These are phyloP conservation scores for Pseudogymnoascus sp. DNA, from an alignment of 2,329 filamentous ascomycete species.

Conservation along the genomic window DNA sequence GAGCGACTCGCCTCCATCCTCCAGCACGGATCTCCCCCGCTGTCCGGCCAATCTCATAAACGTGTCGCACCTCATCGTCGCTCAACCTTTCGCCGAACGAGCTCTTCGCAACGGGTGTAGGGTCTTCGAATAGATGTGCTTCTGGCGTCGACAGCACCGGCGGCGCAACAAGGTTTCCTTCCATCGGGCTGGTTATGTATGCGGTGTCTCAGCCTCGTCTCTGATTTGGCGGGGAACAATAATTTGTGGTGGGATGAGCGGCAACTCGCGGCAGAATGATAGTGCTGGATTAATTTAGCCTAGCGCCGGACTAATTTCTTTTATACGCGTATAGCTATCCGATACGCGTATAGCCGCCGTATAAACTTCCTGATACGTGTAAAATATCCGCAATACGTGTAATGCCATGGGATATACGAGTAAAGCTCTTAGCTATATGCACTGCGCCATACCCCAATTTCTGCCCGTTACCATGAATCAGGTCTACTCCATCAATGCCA, in stretches of 20 bases:
- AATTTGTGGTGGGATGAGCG: constrained; percentile 6
- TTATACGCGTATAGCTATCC: neutral
- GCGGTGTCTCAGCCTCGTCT: neutral
- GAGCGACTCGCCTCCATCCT: constrained; percentile 65
- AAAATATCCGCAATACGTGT: neutral
- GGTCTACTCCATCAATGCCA: neutral
- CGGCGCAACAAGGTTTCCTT: constrained; percentile 38
- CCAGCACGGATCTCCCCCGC: constrained; percentile 64
- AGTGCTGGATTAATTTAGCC: neutral
- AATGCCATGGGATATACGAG: neutral
- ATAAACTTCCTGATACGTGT: neutral
- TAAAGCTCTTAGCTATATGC: neutral
- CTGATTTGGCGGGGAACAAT: constrained; percentile 7
- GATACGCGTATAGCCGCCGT: neutral
- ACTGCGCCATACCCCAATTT: neutral
- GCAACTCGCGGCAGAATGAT: neutral
- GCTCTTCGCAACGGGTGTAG: constrained; percentile 24
- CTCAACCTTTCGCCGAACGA: constrained; percentile 11
- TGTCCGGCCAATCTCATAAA: constrained; percentile 81
- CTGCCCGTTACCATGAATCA: neutral
- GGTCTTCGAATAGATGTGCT: constrained; percentile 47
- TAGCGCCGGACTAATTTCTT: neutral
- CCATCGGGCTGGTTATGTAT: constrained; percentile 30
- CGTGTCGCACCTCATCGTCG: constrained; percentile 62
- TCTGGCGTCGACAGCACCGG: constrained; percentile 58